Percentiles rank a stretch among this genome's conserved stretches.
Evolutionary conservation across 169 alveolate genomes (phyloP).

Genomic region (Plasmodium fragile): DNA sequence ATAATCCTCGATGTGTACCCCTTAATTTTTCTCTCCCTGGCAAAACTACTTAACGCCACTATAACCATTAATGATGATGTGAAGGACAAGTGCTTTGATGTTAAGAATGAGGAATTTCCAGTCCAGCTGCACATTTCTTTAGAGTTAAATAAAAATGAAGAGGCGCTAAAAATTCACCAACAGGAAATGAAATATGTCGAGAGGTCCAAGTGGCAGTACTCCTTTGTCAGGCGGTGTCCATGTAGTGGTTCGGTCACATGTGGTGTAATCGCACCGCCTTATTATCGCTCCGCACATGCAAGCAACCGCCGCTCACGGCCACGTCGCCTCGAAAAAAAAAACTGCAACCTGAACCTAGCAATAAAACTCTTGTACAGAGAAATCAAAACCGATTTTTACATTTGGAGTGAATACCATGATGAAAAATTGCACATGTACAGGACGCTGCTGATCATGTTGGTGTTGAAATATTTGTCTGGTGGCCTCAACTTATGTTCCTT

Average conservation of each 20-base stretch:
- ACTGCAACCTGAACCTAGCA: slow-evolving; percentile 1
- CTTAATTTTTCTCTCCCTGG: slow-evolving; percentile 36
- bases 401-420: slow-evolving; percentile 38
- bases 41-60: slow-evolving; percentile 21
- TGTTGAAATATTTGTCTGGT: slow-evolving; percentile 12
- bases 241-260: background rate
- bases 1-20: slow-evolving; percentile 67
- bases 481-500: slow-evolving; percentile 19
- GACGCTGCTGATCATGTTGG: slow-evolving; percentile 32
- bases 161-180: slow-evolving; percentile 23
- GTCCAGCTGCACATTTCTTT: slow-evolving; percentile 18
- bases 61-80: slow-evolving; percentile 46
- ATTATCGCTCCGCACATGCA: background rate
- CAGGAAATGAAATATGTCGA: background rate
- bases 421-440: slow-evolving; percentile 35
- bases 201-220: background rate
- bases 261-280: background rate
- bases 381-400: slow-evolving; percentile 57
- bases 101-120: slow-evolving; percentile 53
- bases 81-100: slow-evolving; percentile 42
- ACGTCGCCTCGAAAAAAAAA: background rate
- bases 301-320: background rate
- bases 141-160: slow-evolving; percentile 33
- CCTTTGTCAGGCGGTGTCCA: slow-evolving; percentile 13
- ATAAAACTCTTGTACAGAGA: slow-evolving; percentile 55